Base-by-base conservation (phyloP, 129 eudicot genomes). In the Tagetes patula region DNA sequence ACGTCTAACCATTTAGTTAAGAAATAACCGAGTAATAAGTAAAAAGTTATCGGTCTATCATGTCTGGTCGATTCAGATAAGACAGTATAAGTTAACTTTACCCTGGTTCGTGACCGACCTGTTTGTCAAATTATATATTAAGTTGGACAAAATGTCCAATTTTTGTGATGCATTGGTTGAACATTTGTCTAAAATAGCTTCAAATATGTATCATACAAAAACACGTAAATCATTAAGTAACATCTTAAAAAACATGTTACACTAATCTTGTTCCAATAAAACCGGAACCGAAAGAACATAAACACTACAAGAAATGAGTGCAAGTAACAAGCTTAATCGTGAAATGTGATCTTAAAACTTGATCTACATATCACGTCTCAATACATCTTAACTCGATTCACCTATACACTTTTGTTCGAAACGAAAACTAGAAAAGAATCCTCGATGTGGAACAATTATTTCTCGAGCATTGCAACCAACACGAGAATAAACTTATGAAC, bases 391-490 rank as follows among this genome's bases (percentile, higher is more conserved):
- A 56, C 63, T 56, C 36, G 38, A 61, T 13, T 61, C 43, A 36
- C 0, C 3, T 61, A 8, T 61, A 37, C 67, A 61, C 12, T 38
- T 60, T 61, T 61, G 67, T 61, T 36, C 4, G 6, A 8, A 33
- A 38, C 11, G 36, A 69, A 38, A 34, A 20, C 78, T 77, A 76
- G n/a, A 67, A 49, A 67, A 70, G 68, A 47, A 78, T 69, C 48
- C 66, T 61, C 11, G 77, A 9, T 4, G 85, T 74, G 47, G 84
- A 84, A 75, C 87, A 77, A 30, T 74, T 83, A 30, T 49, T 85
- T 58, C 69, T 72, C 8, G 95, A 77, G 78, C 96, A 94, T n/a
- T 88, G 83, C 69, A 63, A 56, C 96, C 96, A 94, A 77, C 96
- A 90, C 8, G 89, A 81, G 32, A 94, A 49, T 52, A 94, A 54